Evolutionary conservation across 2,329 filamentous ascomycete species (phyloP), one percentile per base, ranked within the genome.

Genomic region (Trichophyton simii): DNA sequence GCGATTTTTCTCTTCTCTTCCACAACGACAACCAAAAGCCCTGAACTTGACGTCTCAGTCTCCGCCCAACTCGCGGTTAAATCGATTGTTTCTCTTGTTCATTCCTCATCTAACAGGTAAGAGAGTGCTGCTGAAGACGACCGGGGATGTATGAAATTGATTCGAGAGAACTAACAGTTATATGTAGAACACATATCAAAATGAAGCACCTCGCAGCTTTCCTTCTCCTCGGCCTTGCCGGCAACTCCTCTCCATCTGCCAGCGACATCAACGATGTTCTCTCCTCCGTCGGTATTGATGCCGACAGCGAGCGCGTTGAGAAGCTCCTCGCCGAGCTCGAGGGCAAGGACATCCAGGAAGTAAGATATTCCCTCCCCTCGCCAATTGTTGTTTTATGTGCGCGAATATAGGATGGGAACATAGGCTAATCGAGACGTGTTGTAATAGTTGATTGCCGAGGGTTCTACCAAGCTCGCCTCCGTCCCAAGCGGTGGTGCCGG

Each of bases 131-230:
- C 11, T 48, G 8, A 25, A 8, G 3, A 3, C 15, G 3, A 18
- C 4, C n/a, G n/a, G 41, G 41, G 3, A 34, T 3, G 8, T 5
- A 28, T 13, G 9, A 22, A 22, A 7, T 25, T 15, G 9, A 31
- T 18, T 31, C 11, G 15, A 36, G 20, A 46, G 20, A 46, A 34
- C 36, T 22, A 7, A 13, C 11, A 6, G 11, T 13, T 36, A 1
- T n/a, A 18, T 36, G 1, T 15, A 48, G 58, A 60, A 58, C 63
- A 50, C 25, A 50, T 54, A 71, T 75, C 78, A 95, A 87, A 90
- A 97, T 99, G 94, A 97, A 99, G 91, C 87, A 97, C 83, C 88
- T 99, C 83, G 94, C 94, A 78, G 92, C 94, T 78, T 97, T 95
- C 86, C 91, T 99, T 76, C 92, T 99, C 77, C 89, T 97, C 79